A percentile compares a stretch with the other conserved stretches of the same genome.
Evolutionary conservation across 2,329 filamentous ascomycete species (phyloP).

Genomic region (Aspergillus fumigatiaffinis): DNA sequence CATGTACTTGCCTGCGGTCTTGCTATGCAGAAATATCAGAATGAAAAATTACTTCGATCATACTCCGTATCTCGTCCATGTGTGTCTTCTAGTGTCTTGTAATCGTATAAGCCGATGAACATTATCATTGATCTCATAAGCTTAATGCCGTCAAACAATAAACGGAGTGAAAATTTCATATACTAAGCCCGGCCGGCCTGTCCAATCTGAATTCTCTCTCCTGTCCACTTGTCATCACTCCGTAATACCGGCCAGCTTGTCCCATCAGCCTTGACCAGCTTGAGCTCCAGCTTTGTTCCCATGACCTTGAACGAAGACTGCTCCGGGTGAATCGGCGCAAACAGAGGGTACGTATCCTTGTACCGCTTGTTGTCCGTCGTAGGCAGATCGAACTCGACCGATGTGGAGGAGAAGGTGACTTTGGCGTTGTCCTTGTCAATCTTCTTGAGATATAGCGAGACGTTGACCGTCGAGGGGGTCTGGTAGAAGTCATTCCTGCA

Average conservation of each 20-base stretch:
- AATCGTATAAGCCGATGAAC: not conserved
- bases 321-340: conserved; percentile 68
- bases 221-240: conserved; percentile 67
- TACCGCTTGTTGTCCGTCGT: conserved; percentile 86
- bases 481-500: conserved; percentile 88
- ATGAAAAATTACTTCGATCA: not conserved
- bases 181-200: conserved; percentile 61
- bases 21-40: not conserved
- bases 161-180: not conserved
- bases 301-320: conserved; percentile 76
- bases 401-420: conserved; percentile 62
- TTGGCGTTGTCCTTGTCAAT: conserved; percentile 78
- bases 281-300: conserved; percentile 84
- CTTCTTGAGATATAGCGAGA: conserved; percentile 94
- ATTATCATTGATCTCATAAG: not conserved
- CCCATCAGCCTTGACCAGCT: conserved; percentile 67
- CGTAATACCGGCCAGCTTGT: conserved; percentile 81
- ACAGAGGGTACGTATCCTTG: conserved; percentile 68
- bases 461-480: conserved; percentile 77
- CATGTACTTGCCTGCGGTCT: not conserved
- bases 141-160: not conserved
- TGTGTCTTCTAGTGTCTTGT: not conserved
- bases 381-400: conserved; percentile 73
- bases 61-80: not conserved
- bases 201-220: conserved; percentile 87